Conservation (phyloP, 768 basidiomycete species). For the Xanthoconium stramineum region DNA sequence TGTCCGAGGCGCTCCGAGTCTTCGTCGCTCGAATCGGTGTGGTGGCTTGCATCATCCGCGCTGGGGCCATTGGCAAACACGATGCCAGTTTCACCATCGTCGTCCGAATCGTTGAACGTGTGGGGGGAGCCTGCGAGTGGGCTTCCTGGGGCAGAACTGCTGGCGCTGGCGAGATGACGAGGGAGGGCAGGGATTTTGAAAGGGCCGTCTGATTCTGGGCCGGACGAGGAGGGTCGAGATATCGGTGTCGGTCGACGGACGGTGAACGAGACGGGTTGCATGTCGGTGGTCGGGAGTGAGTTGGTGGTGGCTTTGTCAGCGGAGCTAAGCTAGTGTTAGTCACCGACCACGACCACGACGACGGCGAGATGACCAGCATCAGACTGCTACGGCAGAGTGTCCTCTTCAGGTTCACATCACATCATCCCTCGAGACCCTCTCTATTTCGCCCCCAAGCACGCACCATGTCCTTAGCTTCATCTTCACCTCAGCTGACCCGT, state of each 20-base stretch:
- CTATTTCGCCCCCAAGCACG: neutral
- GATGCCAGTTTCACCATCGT: constrained; percentile 24
- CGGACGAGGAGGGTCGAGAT: constrained; percentile 60
- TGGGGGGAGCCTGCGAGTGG: constrained; percentile 56
- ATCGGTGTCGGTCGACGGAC: constrained; percentile 74
- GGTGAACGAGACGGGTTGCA: constrained; percentile 70
- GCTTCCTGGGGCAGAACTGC: constrained; percentile 47
- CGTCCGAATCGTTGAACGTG: constrained; percentile 26
- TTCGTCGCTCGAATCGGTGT: constrained; percentile 50
- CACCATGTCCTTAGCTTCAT: neutral
- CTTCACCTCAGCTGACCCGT: constrained; percentile 24
- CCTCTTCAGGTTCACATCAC: neutral
- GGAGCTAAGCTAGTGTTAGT: too few relatives aligned
- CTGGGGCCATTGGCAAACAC: constrained; percentile 21
- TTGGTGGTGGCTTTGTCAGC: neutral
- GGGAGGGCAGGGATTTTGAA: constrained; percentile 66
- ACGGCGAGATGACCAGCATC: constrained; percentile 1
- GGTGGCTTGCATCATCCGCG: constrained; percentile 26
- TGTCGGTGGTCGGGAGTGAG: constrained; percentile 1
- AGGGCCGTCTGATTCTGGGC: constrained; percentile 55
- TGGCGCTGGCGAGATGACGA: constrained; percentile 43
- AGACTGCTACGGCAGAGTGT: neutral
- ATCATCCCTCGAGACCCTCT: neutral
- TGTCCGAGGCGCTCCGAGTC: constrained; percentile 70
- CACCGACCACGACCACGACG: neutral